Percentiles rank a stretch among this genome's conserved stretches.
These are phyloP conservation scores for Cryphonectria carpinicola DNA, from an alignment of 2,329 filamentous ascomycete genomes.

Conservation along the genomic window DNA sequence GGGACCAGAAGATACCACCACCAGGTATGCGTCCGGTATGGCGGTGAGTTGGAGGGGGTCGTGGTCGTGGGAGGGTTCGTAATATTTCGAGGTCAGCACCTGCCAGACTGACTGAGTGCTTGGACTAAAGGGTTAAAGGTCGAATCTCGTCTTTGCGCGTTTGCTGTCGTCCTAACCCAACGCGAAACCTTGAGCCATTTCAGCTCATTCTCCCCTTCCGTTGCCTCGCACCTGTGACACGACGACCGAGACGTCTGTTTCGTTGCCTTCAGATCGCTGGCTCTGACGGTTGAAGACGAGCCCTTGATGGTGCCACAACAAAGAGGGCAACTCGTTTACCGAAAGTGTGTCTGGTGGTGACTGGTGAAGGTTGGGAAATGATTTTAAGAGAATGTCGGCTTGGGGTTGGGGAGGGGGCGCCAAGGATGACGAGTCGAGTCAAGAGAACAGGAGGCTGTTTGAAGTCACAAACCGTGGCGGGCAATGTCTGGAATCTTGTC, in stretches of 20 bases:
- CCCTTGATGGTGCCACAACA: not conserved
- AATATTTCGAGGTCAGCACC: not conserved
- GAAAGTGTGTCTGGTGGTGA: not conserved
- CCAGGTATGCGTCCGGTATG: conserved; percentile 1
- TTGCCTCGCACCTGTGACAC: conserved; percentile 6
- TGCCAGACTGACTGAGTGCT: not conserved
- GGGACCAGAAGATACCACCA: not conserved
- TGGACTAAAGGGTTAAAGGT: not conserved
- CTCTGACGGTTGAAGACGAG: not conserved
- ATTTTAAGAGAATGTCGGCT: not conserved
- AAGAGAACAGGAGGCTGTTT: not conserved
- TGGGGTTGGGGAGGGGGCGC: not conserved
- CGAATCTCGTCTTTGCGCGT: not conserved
- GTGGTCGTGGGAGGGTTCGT: not conserved
- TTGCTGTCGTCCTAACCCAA: not conserved
- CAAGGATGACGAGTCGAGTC: not conserved
- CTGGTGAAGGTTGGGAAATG: not conserved
- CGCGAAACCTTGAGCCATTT: conserved; percentile 16
- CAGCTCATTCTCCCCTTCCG: conserved; percentile 9
- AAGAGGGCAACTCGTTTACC: not conserved
- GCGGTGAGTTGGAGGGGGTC: not conserved
- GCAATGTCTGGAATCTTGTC: not conserved
- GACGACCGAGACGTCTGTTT: not conserved
- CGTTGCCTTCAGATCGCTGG: not conserved
- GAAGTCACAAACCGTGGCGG: not conserved